Evolutionary conservation across 805 yeast genomes (phyloP), one percentile per base, ranked within the genome.

Genomic region (Wickerhamiella parazyma): DNA sequence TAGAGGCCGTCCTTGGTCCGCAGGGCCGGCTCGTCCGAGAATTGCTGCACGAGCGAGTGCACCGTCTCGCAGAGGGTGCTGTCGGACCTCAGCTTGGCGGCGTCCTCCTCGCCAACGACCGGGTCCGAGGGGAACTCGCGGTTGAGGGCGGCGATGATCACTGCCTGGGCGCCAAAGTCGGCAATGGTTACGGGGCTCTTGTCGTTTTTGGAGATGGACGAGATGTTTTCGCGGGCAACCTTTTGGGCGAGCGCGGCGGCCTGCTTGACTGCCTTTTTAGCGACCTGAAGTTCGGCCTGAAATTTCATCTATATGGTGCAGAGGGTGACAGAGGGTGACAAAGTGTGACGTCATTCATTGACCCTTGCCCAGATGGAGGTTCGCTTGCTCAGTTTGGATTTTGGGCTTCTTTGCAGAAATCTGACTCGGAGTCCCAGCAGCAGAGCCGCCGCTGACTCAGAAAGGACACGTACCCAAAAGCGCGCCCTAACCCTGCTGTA

Each of bases 111-210:
- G 17, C 96, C 99, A 5, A 91, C 94, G 48, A 91, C 75, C 45
- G 75, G 78, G 60, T 91, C 98, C 3, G 57, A 51, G 1, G 96
- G 95, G 67, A 91, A 91, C 51, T 78, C 80, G 43, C 72, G 61
- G 55, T 73, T 70, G 46, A 91, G 73, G 2, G 95, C 87, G 46
- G 84, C 75, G 61, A 86, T 89, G 46, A 91, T 77, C 36, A 89
- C 74, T 0, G 95, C 95, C 57, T 91, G 99, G 0, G 96, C 87
- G 3, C 94, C 95, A 58, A 81, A 91, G 60, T 91, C 99, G 14
- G 97, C 98, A 14, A 66, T 63, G 8, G 99, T 91, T 12, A 91
- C 99, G 1, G 99, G 99, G 1, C 95, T 84, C 49, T 77, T 75
- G 60, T 89, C 99, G 33, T 73, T 71, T 59, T 91, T 91, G 48